Evolutionary conservation across 306 rosid genomes (phyloP), one percentile per base, ranked within the genome.

Genomic region (Castanea sativa): DNA sequence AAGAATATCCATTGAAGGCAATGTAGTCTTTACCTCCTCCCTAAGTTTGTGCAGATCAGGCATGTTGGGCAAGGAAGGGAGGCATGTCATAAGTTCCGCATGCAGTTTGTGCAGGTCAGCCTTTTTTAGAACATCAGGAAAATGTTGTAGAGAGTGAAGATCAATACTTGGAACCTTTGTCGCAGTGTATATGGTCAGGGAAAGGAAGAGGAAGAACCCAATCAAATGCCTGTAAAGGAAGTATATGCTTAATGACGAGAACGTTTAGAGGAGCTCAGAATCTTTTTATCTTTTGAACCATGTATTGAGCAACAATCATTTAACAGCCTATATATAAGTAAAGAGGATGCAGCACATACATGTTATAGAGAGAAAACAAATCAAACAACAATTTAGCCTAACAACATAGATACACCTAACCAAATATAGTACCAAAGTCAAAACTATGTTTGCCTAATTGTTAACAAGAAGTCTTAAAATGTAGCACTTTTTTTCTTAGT

Each of bases 141-240:
- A 79, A 84, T 88, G 92, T 65, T 85, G 94, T 13, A 95, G 84
- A 45, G 86, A 81, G 69, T 88, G 89, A 76, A 92, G 90, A 88
- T 95, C 98, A 51, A 90, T 91, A 43, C 73, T 85, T 4, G 99
- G 99, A 85, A 93, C 74, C 89, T 91, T 82, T 84, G 79, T 87
- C 60, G 94, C 96, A 71, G 99, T 95, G 90, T 89, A 95, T 86
- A 95, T 76, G 80, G 99, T 95, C 88, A 95, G 85, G 79, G 96
- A 51, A 61, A 95, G 97, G 83, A 95, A 95, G 74, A 95, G 82
- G 89, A 95, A 89, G 87, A 95, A 95, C 79, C 99, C 99, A 7
- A 95, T 90, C 89, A 95, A 89, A 89, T 95, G 99, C 92, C 99
- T 95, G 87, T 82, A 89, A 33, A 69, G 71, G 74, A 79, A 5